Evolutionary conservation across 495 filamentous ascomycete genomes (phyloP).

Genomic region (Hypomontagnella submonticulosa): DNA sequence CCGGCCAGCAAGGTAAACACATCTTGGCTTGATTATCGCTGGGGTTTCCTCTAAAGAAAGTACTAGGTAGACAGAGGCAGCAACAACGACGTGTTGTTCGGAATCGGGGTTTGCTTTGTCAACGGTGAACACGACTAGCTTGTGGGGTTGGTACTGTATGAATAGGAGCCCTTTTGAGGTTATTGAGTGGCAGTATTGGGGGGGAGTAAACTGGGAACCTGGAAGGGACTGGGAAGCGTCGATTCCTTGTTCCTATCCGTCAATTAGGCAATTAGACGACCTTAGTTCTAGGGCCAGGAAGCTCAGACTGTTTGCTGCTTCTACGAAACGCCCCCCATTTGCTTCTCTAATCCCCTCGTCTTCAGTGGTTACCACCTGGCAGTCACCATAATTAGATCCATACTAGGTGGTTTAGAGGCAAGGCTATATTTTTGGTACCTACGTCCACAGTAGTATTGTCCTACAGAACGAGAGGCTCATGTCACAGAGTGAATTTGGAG

Average conservation of each 20-base stretch:
- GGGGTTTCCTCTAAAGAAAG: not conserved
- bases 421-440: no score
- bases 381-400: no score
- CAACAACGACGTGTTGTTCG: not conserved
- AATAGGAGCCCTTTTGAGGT: not conserved
- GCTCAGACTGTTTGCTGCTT: no score
- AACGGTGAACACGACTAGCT: no score
- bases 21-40: conserved; percentile 35
- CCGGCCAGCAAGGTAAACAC: conserved; percentile 58
- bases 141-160: not conserved
- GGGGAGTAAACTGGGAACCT: not conserved
- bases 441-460: not conserved
- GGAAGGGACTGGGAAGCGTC: conserved; percentile 12
- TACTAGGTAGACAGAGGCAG: not conserved
- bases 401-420: no score
- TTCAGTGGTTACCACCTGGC: no score
- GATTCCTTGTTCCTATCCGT: not conserved
- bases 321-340: no score
- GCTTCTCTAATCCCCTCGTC: no score
- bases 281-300: no score
- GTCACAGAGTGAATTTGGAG: no score
- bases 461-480: not conserved
- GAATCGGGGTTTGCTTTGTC: no score
- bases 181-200: not conserved
- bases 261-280: no score